phyloP scores from a whole-genome alignment of 257 asterid genomes.

The Cordia subcordata region DNA sequence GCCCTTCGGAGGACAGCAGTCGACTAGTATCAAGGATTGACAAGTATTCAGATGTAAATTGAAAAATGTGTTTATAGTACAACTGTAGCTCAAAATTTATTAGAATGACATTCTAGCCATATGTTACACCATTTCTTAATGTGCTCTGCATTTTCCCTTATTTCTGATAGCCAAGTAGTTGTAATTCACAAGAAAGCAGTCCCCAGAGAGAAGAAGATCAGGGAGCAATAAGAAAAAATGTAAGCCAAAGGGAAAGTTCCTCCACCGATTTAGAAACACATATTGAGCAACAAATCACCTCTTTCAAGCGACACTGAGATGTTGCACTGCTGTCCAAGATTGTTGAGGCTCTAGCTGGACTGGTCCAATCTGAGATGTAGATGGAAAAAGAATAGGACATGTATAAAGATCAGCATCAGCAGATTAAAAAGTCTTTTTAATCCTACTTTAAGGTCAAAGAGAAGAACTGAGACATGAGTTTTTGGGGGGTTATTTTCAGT shows the following conservation, averaged over 20 bases:
- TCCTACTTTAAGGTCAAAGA: neutral
- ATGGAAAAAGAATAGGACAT: conserved; percentile 1
- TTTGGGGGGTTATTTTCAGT: neutral
- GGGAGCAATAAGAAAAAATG: neutral
- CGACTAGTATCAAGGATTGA: too few relatives aligned
- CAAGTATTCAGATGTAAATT: too few relatives aligned
- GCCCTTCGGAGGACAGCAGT: too few relatives aligned
- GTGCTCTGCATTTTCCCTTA: too few relatives aligned
- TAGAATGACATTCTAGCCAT: too few relatives aligned
- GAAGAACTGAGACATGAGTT: neutral
- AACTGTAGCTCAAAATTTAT: too few relatives aligned
- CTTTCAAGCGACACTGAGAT: conserved; percentile 48
- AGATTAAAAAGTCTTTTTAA: neutral
- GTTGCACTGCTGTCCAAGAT: conserved; percentile 85
- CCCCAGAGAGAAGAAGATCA: neutral
- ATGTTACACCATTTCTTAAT: too few relatives aligned
- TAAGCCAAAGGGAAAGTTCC: neutral
- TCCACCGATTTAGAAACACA: conserved; percentile 8
- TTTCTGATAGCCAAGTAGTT: too few relatives aligned
- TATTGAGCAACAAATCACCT: conserved; percentile 11
- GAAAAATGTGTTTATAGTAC: too few relatives aligned
- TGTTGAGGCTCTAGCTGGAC: conserved; percentile 66
- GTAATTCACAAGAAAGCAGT: too few relatives aligned
- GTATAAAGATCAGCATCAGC: neutral
- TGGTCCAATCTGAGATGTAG: conserved; percentile 56